Conservation (phyloP, 192 early-diverging fungal genomes). For the Coemansia aciculifera region DNA sequence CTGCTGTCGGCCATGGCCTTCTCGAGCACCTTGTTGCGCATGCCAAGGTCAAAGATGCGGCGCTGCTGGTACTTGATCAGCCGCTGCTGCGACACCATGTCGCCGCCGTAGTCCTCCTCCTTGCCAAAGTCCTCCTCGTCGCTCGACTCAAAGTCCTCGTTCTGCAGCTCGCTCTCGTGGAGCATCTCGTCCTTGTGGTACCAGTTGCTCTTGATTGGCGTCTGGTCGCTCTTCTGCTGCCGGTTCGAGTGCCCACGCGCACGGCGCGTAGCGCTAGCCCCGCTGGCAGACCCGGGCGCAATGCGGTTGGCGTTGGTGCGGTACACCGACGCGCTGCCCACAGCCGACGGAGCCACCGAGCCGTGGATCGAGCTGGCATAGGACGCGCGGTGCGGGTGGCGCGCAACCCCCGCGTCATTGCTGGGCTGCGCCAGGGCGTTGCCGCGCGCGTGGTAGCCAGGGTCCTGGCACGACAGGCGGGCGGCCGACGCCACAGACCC, state of each 20-base stretch:
- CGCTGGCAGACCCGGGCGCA: constrained; percentile 32
- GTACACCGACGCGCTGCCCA: constrained; percentile 28
- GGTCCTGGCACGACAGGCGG: constrained; percentile 18
- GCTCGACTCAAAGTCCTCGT: constrained; percentile 51
- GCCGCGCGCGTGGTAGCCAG: constrained; percentile 9
- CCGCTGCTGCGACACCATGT: constrained; percentile 51
- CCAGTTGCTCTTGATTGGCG: constrained; percentile 51
- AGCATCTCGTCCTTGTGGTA: constrained; percentile 46
- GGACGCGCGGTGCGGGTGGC: constrained; percentile 34
- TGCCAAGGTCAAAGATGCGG: constrained; percentile 45
- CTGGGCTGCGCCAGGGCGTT: constrained; percentile 20
- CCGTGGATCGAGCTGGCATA: constrained; percentile 33
- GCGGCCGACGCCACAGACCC: constrained; percentile 30
- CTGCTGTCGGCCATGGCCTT: constrained; percentile 25
- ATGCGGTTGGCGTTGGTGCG: constrained; percentile 8
- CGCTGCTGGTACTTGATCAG: constrained; percentile 56
- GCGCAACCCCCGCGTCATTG: constrained; percentile 8
- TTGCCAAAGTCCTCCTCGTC: constrained; percentile 52
- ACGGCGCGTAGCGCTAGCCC: constrained; percentile 29
- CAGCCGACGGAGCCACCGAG: constrained; percentile 22
- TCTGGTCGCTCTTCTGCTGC: constrained; percentile 24
- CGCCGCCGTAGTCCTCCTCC: constrained; percentile 37
- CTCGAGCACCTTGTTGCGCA: constrained; percentile 36
- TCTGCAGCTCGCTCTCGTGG: constrained; percentile 40
- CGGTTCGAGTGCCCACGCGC: constrained; percentile 17